Base-by-base conservation (phyloP, 257 asterid species). In the Solanum lycopersicoides region DNA sequence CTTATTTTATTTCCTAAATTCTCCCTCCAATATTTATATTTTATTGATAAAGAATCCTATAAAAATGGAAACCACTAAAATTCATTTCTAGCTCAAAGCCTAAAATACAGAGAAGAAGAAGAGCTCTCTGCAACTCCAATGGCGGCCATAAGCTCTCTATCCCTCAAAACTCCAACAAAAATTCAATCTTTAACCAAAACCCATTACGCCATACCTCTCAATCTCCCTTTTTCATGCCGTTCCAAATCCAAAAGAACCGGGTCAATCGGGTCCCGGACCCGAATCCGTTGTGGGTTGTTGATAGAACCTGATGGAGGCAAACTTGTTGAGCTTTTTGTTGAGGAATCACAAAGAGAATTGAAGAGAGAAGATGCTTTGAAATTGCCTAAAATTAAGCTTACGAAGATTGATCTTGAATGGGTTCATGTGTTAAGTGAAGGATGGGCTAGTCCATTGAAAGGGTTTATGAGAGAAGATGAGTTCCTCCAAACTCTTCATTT, bases 401-500 rank as follows among this genome's bases (percentile, higher is more conserved):
- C 98, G n/a, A 73, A 34, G 86, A 92, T 95, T n/a, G 99, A 97
- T 82, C 95, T 95, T 42, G 95, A 97, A 75, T 97, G 99, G 99
- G 96, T 97, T 72, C 99, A 97, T 89, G 98, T 97, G 87, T 94
- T 97, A 88, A 94, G 99, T 86, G 99, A 95, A 91, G 99, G 98
- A 47, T 97, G 99, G 98, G 99, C 99, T 12, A 95, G 98, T 92
- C 99, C 99, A 7, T 91, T 97, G 91, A 91, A 90, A 88, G 99
- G 99, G 6, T 97, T 95, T 82, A 95, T 97, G 99, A 90, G 97
- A 92, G 98, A 97, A 91, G 86, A 94, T 21, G 98, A 97, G 98
- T 95, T 92, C 98, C 97, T 97, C 95, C 99, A 97, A 92, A 94
- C 98, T 75, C 98, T 97, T 92, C 99, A 97, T 95, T 97, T 95